Evolutionary conservation across 495 filamentous ascomycete species (phyloP).

Genomic region (Neurospora sp.): DNA sequence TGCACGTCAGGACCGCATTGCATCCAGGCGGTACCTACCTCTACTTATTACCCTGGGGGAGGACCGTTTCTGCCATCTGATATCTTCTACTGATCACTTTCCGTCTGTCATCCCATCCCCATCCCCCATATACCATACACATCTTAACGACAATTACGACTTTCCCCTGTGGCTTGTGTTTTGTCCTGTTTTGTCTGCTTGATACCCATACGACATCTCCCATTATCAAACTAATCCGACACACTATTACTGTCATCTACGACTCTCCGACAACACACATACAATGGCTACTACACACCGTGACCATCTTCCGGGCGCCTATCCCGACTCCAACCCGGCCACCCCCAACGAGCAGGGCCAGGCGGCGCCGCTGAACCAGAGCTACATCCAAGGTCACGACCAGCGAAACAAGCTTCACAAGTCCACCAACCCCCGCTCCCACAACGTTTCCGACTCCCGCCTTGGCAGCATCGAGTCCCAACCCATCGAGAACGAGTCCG

Average conservation of each 20-base stretch:
- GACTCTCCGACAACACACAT: background rate
- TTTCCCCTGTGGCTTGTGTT: background rate
- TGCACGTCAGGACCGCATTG: background rate
- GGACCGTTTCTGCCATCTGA: background rate
- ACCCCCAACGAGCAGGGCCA: background rate
- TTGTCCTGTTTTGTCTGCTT: background rate
- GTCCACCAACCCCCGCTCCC: conserved; percentile 18
- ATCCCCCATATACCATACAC: background rate
- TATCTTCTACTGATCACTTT: background rate
- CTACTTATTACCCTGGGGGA: background rate
- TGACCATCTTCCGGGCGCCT: background rate
- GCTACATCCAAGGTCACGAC: background rate
- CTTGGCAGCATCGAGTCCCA: conserved; percentile 14
- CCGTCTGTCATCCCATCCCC: background rate
- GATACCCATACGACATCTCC: background rate
- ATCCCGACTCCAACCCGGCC: background rate
- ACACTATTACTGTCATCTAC: background rate
- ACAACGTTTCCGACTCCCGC: conserved; percentile 24
- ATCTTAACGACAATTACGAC: background rate
- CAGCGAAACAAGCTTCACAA: conserved; percentile 26
- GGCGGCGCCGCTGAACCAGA: background rate
- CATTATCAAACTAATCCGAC: background rate
- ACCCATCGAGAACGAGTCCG: background rate
- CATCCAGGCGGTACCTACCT: background rate
- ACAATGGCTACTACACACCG: background rate